These are phyloP conservation scores for Podospora sp. DNA, from an alignment of 495 filamentous ascomycete genomes.

Conservation along the genomic window DNA sequence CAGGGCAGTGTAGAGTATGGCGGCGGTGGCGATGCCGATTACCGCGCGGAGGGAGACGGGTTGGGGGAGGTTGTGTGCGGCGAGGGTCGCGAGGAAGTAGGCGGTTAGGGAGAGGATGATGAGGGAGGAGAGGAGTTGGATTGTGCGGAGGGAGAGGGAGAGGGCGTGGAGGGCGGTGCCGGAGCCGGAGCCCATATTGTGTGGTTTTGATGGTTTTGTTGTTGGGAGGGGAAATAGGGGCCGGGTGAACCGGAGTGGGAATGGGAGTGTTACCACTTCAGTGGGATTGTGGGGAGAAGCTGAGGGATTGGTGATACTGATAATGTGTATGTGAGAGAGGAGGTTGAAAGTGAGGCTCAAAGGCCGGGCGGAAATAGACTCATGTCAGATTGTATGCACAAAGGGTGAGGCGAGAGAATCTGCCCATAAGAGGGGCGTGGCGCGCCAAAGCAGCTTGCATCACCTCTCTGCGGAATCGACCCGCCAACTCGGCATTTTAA, in stretches of 20 bases:
- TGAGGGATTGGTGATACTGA: too few relatives aligned
- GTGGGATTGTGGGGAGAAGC: too few relatives aligned
- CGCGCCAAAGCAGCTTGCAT: background rate
- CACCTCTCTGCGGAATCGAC: background rate
- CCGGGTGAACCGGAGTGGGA: background rate
- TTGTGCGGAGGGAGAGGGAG: conserved; percentile 63
- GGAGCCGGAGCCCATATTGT: conserved; percentile 41
- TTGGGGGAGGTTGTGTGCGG: conserved; percentile 61
- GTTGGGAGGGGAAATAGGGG: background rate
- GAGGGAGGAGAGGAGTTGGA: conserved; percentile 72
- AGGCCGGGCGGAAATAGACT: too few relatives aligned
- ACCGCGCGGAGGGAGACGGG: conserved; percentile 70
- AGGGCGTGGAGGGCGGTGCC: conserved; percentile 64
- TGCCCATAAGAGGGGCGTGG: background rate
- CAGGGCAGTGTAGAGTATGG: conserved; percentile 69
- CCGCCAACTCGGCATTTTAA: background rate
- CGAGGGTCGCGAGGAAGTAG: conserved; percentile 67
- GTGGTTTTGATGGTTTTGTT: background rate
- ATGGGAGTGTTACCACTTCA: too few relatives aligned
- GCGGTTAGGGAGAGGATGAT: conserved; percentile 81
- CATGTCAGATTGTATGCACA: too few relatives aligned
- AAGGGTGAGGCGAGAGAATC: background rate
- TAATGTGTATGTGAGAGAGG: too few relatives aligned
- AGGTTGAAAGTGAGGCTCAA: conserved; percentile 1
- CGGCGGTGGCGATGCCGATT: conserved; percentile 76